A percentile compares a stretch with the other conserved stretches of the same genome.
These are phyloP conservation scores for Crucihimalaya himalaica DNA, from an alignment of 345 rosid genomes.

Conservation along the genomic window DNA sequence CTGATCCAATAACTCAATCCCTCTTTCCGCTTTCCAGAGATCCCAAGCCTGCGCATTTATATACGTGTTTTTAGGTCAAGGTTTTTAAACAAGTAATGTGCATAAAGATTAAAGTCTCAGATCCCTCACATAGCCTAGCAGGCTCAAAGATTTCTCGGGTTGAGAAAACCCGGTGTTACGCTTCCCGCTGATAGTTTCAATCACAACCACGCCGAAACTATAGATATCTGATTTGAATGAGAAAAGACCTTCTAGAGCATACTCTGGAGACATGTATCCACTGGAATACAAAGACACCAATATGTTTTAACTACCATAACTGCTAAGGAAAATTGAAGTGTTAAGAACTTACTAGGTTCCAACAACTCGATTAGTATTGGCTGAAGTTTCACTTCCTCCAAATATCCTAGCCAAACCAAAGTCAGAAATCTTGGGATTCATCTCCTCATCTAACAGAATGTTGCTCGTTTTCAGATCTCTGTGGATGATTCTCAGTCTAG, in stretches of 20 bases:
- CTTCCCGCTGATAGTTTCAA: slow-evolving; percentile 59
- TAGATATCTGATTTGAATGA: slow-evolving; percentile 68
- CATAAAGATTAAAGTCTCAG: slow-evolving; percentile 6
- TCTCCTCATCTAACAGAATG: slow-evolving; percentile 59
- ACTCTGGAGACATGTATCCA: slow-evolving; percentile 76
- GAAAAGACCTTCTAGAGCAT: slow-evolving; percentile 62
- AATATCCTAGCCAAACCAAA: slow-evolving; percentile 77
- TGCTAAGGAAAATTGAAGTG: background rate
- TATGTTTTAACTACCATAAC: background rate
- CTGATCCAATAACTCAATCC: slow-evolving; percentile 45
- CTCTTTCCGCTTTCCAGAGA: slow-evolving; percentile 50
- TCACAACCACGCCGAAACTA: slow-evolving; percentile 64
- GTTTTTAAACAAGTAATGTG: background rate
- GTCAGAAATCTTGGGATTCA: slow-evolving; percentile 81
- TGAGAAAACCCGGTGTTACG: slow-evolving; percentile 45
- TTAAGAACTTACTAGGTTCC: slow-evolving; percentile 70
- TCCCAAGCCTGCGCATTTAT: slow-evolving; percentile 53
- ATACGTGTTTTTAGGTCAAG: slow-evolving; percentile 13
- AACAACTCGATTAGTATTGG: slow-evolving; percentile 58
- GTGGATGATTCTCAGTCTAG: slow-evolving; percentile 69
- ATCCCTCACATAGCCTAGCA: slow-evolving; percentile 58
- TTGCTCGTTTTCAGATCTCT: slow-evolving; percentile 74
- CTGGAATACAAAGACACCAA: slow-evolving; percentile 39
- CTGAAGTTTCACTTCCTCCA: slow-evolving; percentile 54
- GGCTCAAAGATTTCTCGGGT: slow-evolving; percentile 43